These are phyloP conservation scores for Barnettozyma populi DNA, from an alignment of 805 yeast species.

Conservation along the genomic window DNA sequence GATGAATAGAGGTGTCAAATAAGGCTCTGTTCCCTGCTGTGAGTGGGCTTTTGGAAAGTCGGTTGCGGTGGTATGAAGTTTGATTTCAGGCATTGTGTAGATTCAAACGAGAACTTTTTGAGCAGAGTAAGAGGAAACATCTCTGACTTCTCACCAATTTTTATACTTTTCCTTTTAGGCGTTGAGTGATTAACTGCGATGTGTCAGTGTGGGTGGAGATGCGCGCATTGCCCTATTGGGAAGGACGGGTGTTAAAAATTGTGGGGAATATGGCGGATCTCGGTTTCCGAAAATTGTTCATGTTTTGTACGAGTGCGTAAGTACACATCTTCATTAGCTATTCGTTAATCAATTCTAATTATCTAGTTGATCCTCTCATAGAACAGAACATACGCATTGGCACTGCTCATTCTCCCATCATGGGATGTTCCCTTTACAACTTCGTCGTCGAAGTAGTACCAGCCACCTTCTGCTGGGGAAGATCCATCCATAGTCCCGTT, in stretches of 20 bases:
- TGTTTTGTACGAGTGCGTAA: too few relatives aligned
- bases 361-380: conserved; percentile 38
- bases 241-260: neutral
- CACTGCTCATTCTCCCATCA: conserved; percentile 37
- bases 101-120: neutral
- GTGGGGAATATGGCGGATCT: neutral
- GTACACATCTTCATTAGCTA: too few relatives aligned
- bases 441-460: conserved; percentile 80
- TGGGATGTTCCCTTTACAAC: conserved; percentile 42
- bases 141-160: neutral
- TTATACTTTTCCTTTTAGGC: neutral
- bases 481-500: conserved; percentile 38
- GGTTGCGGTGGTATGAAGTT: conserved; percentile 31
- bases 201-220: neutral
- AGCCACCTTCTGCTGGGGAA: conserved; percentile 37
- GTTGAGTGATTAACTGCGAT: neutral
- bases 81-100: conserved; percentile 9
- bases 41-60: conserved; percentile 39
- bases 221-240: neutral
- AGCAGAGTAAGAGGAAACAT: neutral
- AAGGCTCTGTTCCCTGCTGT: conserved; percentile 30
- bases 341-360: neutral
- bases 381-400: conserved; percentile 66
- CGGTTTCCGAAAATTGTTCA: neutral
- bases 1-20: conserved; percentile 44